These are phyloP conservation scores for Fomitopsis schrenkii DNA, from an alignment of 1,284 basidiomycete genomes.

Conservation along the genomic window DNA sequence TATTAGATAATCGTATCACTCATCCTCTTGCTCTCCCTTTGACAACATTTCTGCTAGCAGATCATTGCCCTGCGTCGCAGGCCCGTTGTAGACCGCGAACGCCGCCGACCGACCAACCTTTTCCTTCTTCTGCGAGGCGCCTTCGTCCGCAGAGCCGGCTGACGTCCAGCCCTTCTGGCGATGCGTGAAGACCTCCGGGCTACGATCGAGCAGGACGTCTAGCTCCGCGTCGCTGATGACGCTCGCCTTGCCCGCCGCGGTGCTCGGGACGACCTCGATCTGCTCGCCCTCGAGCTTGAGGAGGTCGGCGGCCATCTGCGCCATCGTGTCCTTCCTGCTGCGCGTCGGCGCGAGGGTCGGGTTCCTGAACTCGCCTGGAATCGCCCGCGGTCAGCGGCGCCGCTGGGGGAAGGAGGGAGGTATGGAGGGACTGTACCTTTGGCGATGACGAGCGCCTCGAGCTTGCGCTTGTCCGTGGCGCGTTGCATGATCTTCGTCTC, in stretches of 20 bases:
- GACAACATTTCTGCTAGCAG: conserved; percentile 69
- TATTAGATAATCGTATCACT: background rate
- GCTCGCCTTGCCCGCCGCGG: conserved; percentile 59
- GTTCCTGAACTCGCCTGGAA: conserved; percentile 74
- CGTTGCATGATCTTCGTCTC: conserved; percentile 91
- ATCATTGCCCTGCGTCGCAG: conserved; percentile 66
- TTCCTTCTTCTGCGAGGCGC: conserved; percentile 27
- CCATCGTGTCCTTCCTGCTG: conserved; percentile 57
- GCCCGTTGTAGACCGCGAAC: conserved; percentile 83
- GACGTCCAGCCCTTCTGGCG: conserved; percentile 80
- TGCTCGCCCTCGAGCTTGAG: conserved; percentile 84
- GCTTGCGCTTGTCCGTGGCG: conserved; percentile 84
- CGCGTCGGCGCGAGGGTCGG: conserved; percentile 42
- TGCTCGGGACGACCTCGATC: conserved; percentile 81
- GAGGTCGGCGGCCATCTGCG: conserved; percentile 80
- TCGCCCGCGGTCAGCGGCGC: background rate
- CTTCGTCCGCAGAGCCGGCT: conserved; percentile 15
- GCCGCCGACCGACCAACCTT: conserved; percentile 40
- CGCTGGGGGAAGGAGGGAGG: conserved; percentile 5
- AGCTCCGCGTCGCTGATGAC: conserved; percentile 83
- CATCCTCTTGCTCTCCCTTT: conserved; percentile 28
- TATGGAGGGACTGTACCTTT: conserved; percentile 51
- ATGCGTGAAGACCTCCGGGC: conserved; percentile 73
- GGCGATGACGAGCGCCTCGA: conserved; percentile 93
- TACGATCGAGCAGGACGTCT: conserved; percentile 77